Base-by-base conservation (phyloP, 352 stramenopile species). In the Globisporangium recalcitrans region DNA sequence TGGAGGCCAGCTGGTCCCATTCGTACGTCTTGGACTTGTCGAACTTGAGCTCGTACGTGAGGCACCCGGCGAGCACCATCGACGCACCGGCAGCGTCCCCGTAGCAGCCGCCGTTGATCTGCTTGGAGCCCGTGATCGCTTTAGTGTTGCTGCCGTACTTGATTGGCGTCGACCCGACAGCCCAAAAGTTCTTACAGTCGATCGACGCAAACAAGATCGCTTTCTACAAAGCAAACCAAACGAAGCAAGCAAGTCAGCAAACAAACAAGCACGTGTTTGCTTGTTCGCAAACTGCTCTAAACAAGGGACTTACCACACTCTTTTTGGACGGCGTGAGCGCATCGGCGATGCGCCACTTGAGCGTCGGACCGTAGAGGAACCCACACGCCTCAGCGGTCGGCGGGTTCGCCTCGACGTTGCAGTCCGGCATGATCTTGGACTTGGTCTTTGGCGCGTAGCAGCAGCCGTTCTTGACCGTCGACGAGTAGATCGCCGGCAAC, bases 61-160 rank as follows among this genome's bases (percentile, higher is more conserved):
- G 66, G 60, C 85, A 94, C 27, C 82, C 85, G 0, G 80, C 84
- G 51, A 94, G 74, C 19, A 92, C 64, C 73, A 94, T 90, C 16
- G 85, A 60, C 0, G 61, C 62, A 19, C 85, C 85, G 0, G 26
- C 36, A 0, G 74, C 66, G 21, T 87, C 74, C 6, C 85, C 85
- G 68, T 94, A 94, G 70, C 85, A 94, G 27, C 85, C 85, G 49
- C 75, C 68, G 60, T 94, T 87, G 59, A 94, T 94, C 68, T 85
- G 77, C 63, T 94, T 94, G 40, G 73, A 86, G 47, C 85, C 85
- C 40, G 74, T 75, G 44, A 94, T 75, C 19, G 79, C 72, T 69
- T 82, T 83, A 3, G 72, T 81, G 56, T 89, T 85, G 51, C 56
- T 70, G 44, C 72, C 80, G 66, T 90, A 88, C 57, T 81, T 84